Conservation (phyloP, 2,329 filamentous ascomycete species). For the Aspergillus versicolor region DNA sequence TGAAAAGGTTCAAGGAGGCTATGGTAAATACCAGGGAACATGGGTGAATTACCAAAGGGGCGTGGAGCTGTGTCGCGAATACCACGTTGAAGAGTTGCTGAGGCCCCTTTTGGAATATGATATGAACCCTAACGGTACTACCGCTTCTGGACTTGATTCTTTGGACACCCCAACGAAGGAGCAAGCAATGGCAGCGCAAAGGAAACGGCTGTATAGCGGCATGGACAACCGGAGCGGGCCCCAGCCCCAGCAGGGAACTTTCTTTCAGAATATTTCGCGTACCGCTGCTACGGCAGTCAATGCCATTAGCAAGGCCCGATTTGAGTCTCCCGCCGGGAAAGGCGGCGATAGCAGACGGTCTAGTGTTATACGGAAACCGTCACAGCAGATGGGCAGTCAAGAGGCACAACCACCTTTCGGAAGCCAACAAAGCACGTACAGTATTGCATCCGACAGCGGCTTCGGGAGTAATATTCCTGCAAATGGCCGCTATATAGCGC, state of each 20-base stretch:
- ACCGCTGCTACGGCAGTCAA: conserved; percentile 91
- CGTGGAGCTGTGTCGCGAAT: conserved; percentile 82
- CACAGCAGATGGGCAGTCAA: conserved; percentile 61
- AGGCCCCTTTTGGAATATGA: conserved; percentile 52
- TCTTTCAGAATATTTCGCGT: conserved; percentile 95
- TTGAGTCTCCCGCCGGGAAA: conserved; percentile 80
- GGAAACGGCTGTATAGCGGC: conserved; percentile 86
- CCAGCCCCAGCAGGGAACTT: conserved; percentile 71
- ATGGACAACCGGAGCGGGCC: conserved; percentile 67
- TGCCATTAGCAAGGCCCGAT: conserved; percentile 92
- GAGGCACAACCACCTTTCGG: conserved; percentile 66
- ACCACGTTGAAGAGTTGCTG: conserved; percentile 54
- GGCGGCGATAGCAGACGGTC: conserved; percentile 64
- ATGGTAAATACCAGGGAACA: conserved; percentile 98
- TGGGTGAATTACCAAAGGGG: conserved; percentile 96
- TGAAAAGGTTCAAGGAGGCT: conserved; percentile 97
- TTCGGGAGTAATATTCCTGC: conserved; percentile 67
- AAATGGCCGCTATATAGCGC: conserved; percentile 35
- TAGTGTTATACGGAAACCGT: conserved; percentile 68
- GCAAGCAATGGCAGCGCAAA: conserved; percentile 93
- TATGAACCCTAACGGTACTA: conserved; percentile 55
- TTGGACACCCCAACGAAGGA: conserved; percentile 97
- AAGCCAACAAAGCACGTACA: conserved; percentile 75
- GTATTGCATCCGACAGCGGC: conserved; percentile 71
- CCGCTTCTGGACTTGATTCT: conserved; percentile 67